Evolutionary conservation across 2,329 filamentous ascomycete species (phyloP).

Genomic region (Keithomyces neogunnii): DNA sequence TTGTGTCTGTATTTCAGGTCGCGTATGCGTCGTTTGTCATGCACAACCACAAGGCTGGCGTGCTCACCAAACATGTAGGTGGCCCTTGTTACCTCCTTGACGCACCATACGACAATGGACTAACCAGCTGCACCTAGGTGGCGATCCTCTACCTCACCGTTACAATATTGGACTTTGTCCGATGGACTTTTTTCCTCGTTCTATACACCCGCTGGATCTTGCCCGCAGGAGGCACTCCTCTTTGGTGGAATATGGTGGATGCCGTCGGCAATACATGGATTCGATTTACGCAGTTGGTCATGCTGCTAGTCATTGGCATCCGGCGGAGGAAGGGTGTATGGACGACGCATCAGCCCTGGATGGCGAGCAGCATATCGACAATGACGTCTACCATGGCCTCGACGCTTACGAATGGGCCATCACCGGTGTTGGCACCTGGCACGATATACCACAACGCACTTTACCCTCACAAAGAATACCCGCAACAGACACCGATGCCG

Average conservation of each 20-base stretch:
- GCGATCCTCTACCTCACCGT: slow-evolving; percentile 5
- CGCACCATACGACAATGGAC: neutral
- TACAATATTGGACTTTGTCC: slow-evolving; percentile 4
- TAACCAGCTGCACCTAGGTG: neutral
- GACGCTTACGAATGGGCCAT: slow-evolving; percentile 1
- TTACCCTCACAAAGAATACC: neutral
- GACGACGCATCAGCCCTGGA: slow-evolving; percentile 6
- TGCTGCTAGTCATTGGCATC: slow-evolving; percentile 7
- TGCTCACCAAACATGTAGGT: slow-evolving; percentile 5
- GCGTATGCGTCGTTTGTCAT: slow-evolving; percentile 7
- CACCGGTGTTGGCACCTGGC: slow-evolving; percentile 4
- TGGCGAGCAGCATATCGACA: neutral
- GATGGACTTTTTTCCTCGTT: slow-evolving; percentile 7
- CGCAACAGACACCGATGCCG: neutral
- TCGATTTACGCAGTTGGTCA: slow-evolving; percentile 2
- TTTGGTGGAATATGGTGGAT: slow-evolving; percentile 7
- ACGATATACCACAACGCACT: slow-evolving; percentile 1
- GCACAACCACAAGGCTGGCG: slow-evolving; percentile 6
- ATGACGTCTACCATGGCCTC: slow-evolving; percentile 3
- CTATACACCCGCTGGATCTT: slow-evolving; percentile 7
- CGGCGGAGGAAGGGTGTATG: slow-evolving; percentile 7
- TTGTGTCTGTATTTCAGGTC: slow-evolving; percentile 4
- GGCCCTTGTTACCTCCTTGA: neutral
- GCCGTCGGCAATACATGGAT: slow-evolving; percentile 8
- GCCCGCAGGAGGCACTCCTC: slow-evolving; percentile 2